Percentiles rank a stretch among this genome's conserved stretches.
phyloP scores from a whole-genome alignment of 805 yeast genomes.

The Saccharomycopsis sp. region DNA sequence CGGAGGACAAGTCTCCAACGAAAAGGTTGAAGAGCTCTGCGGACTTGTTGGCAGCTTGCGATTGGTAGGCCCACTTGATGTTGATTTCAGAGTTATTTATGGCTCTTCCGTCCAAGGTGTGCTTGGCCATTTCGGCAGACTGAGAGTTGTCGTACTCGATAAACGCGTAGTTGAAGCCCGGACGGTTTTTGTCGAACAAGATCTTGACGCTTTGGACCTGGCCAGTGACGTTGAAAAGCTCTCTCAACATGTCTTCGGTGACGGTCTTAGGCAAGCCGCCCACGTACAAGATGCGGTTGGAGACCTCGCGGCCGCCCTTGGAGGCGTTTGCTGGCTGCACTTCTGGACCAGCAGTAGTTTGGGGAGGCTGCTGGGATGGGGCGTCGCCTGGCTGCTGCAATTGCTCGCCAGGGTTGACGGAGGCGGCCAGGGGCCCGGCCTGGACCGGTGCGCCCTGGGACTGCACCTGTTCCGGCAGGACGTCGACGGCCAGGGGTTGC shows the following conservation, averaged over 20 bases:
- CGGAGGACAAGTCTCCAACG: slow-evolving; percentile 80
- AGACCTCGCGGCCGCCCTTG: slow-evolving; percentile 77
- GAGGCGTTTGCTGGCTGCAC: slow-evolving; percentile 60
- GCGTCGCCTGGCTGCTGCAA: slow-evolving; percentile 6
- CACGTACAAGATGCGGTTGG: slow-evolving; percentile 67
- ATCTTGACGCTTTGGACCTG: slow-evolving; percentile 60
- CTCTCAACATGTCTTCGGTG: slow-evolving; percentile 54
- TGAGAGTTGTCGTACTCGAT: slow-evolving; percentile 58
- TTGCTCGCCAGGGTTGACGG: not conserved
- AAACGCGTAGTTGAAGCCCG: slow-evolving; percentile 76
- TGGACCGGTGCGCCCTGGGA: not conserved
- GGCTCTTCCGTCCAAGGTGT: slow-evolving; percentile 50
- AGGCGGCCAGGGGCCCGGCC: not conserved
- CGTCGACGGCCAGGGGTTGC: not conserved
- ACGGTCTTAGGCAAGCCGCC: slow-evolving; percentile 65
- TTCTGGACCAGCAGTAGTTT: slow-evolving; percentile 23
- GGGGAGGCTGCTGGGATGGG: not conserved
- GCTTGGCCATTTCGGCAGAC: slow-evolving; percentile 57
- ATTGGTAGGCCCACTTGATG: slow-evolving; percentile 81
- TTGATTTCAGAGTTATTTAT: slow-evolving; percentile 50
- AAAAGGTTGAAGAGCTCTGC: slow-evolving; percentile 66
- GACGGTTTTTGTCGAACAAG: slow-evolving; percentile 66
- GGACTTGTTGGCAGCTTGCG: slow-evolving; percentile 51
- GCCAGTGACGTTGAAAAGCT: slow-evolving; percentile 56
- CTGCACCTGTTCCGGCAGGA: not conserved